These are phyloP conservation scores for Cordyceps fumosorosea DNA, from an alignment of 2,329 filamentous ascomycete genomes.

Conservation along the genomic window DNA sequence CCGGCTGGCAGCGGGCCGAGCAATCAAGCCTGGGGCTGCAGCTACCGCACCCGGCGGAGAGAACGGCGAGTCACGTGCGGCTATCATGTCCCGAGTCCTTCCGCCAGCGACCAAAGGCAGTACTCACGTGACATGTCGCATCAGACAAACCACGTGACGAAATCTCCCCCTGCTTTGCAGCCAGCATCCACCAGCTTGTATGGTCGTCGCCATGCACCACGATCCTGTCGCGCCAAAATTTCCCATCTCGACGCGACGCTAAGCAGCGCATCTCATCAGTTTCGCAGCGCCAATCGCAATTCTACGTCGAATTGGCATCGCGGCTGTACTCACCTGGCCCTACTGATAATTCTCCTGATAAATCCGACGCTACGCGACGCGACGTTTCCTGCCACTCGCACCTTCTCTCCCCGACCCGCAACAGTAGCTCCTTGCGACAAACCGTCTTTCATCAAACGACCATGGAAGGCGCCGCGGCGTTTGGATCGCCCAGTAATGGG, in stretches of 20 bases:
- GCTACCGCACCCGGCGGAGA: not conserved
- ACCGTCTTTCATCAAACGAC: constrained; percentile 17
- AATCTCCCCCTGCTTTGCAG: constrained; percentile 11
- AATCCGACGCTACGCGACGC: constrained; percentile 11
- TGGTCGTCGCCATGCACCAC: constrained; percentile 12
- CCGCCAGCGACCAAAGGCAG: not conserved
- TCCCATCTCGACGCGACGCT: constrained; percentile 19
- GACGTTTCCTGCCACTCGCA: constrained; percentile 4
- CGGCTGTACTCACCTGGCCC: constrained; percentile 4
- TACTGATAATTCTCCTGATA: constrained; percentile 9
- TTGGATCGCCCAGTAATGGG: constrained; percentile 51
- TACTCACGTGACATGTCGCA: not conserved
- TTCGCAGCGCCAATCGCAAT: constrained; percentile 13
- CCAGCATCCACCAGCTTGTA: not conserved
- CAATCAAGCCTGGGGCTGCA: not conserved
- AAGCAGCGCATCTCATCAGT: constrained; percentile 12
- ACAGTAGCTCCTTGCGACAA: constrained; percentile 14
- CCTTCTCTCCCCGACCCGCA: constrained; percentile 18
- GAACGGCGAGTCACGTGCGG: constrained; percentile 11
- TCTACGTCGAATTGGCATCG: constrained; percentile 11
- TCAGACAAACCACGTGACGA: constrained; percentile 7
- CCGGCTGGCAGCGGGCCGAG: constrained; percentile 13
- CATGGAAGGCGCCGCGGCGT: constrained; percentile 55
- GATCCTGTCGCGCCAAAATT: constrained; percentile 15
- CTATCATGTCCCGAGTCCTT: not conserved